Evolutionary conservation across 306 rosid genomes (phyloP).

Genomic region (Cucurbita pepo): DNA sequence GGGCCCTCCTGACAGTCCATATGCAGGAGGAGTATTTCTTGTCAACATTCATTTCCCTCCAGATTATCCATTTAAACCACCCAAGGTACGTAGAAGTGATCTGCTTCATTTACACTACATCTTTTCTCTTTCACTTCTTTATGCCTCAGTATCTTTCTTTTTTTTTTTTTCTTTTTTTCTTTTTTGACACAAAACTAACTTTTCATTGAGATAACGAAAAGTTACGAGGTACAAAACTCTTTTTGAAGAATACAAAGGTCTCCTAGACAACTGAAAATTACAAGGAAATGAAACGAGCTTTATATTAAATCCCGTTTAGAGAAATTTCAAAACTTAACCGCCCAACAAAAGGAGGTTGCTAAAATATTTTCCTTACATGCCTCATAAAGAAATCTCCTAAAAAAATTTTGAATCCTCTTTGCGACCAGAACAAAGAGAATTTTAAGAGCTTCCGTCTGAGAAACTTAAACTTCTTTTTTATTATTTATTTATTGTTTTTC

Average conservation of each 20-base stretch:
- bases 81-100: not conserved
- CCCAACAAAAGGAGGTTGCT: not conserved
- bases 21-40: constrained; percentile 51
- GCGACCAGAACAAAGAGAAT: not conserved
- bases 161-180: not conserved
- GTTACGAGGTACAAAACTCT: not conserved
- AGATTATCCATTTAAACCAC: constrained; percentile 8
- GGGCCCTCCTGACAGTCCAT: constrained; percentile 72
- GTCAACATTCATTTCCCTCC: constrained; percentile 49
- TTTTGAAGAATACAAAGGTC: not conserved
- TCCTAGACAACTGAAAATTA: not conserved
- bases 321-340: not conserved
- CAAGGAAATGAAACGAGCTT: not conserved
- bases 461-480: not conserved
- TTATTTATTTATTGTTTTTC: too few species aligned
- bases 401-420: not conserved
- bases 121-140: not conserved
- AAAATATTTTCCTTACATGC: not conserved
- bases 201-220: not conserved
- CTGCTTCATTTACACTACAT: not conserved
- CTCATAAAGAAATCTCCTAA: not conserved
- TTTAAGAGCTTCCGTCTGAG: not conserved
- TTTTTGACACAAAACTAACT: not conserved
- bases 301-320: not conserved
- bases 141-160: not conserved